A percentile compares a stretch with the other conserved stretches of the same genome.
These are phyloP conservation scores for Citrus sinensis DNA, from an alignment of 345 rosid species.

Conservation along the genomic window DNA sequence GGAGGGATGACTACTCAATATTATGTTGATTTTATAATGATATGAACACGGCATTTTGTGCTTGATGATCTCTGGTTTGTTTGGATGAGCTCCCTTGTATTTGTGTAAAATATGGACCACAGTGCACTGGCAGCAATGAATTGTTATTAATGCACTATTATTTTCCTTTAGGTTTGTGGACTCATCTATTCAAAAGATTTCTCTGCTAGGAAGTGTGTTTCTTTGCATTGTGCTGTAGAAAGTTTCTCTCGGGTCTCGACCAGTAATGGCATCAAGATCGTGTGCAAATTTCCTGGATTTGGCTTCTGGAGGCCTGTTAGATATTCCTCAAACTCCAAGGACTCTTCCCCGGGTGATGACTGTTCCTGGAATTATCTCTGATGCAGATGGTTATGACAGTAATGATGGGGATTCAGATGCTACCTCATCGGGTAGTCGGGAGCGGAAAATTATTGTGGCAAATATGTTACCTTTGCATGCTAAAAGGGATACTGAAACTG, in stretches of 20 bases:
- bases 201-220: slow-evolving; percentile 11
- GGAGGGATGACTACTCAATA: neutral
- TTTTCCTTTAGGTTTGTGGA: slow-evolving; percentile 18
- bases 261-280: slow-evolving; percentile 60
- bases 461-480: slow-evolving; percentile 55
- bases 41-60: neutral
- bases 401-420: slow-evolving; percentile 55
- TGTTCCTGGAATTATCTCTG: slow-evolving; percentile 68
- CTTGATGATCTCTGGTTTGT: neutral
- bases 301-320: slow-evolving; percentile 54
- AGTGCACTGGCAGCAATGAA: neutral
- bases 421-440: slow-evolving; percentile 38
- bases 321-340: slow-evolving; percentile 59
- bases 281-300: slow-evolving; percentile 50
- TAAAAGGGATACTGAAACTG: slow-evolving; percentile 37
- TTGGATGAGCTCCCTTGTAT: neutral
- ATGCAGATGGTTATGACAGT: slow-evolving; percentile 41
- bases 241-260: neutral
- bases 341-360: slow-evolving; percentile 73
- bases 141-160: neutral
- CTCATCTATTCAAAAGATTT: neutral
- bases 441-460: slow-evolving; percentile 55
- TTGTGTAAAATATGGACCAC: neutral
- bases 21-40: neutral
- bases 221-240: neutral